Evolutionary conservation across 2,329 filamentous ascomycete species (phyloP), one percentile per base, ranked within the genome.

Genomic region (Fusarium nanum): DNA sequence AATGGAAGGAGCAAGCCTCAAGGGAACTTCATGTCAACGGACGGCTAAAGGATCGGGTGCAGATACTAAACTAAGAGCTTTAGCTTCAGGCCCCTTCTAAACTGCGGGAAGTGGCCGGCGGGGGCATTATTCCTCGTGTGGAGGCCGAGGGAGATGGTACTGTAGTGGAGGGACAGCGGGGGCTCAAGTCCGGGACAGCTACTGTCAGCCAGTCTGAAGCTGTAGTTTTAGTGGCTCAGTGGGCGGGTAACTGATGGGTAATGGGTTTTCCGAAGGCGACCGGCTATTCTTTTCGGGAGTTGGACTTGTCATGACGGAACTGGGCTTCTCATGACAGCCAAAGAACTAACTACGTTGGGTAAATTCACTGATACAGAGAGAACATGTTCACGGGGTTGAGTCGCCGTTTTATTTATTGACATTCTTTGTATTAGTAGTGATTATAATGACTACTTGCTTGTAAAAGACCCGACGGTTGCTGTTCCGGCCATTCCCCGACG

Each of bases 241-340:
- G 47, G 64, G 71, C 68, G 73, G 73, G 66, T 27, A 53, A 53
- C 49, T 42, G 23, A 22, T 53, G 49, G 49, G 34, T 75, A 75
- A 75, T 73, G 60, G 62, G 73, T 75, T 71, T 75, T 75, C 73
- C 73, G 73, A 56, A 52, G 45, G 18, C 42, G 34, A 22, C 64
- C 71, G 73, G 73, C 73, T 75, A 64, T 72, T 75, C 57, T 59
- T 71, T 70, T 72, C 71, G 73, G 73, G 72, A 74, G 66, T 75
- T 75, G 55, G 52, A 46, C 55, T 61, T 70, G 63, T 64, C 66
- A 67, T 62, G 72, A 62, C 47, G 57, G 71, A 61, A 37, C 40
- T 40, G 25, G 18, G 25, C 62, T 60, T 45, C 48, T 66, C 62
- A 66, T 66, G 56, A 70, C 57, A 44, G 27, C 37, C 47, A 50